Base-by-base conservation (phyloP, 495 filamentous ascomycete genomes). In the Xylaria castorea region DNA sequence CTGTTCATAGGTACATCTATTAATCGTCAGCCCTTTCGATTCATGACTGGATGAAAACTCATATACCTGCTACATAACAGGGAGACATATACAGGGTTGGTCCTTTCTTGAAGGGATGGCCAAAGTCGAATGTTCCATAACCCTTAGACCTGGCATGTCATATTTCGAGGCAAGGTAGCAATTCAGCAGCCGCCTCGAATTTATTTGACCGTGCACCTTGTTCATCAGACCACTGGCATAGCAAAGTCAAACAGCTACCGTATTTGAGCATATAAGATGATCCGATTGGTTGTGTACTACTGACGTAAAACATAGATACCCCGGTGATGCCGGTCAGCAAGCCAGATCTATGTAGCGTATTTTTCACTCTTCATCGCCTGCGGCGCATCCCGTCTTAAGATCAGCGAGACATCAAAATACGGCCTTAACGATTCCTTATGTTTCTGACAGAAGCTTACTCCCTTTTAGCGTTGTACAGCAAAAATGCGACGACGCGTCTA, bases 241-340 rank as follows among this genome's bases (percentile, higher is more conserved):
- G 46, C 46, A 67, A 38, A 67, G 46, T 46, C 25, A 53, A 67
- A 67, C 27, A 38, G 42, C 12, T 53, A 68, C 66, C 48, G 32
- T 68, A 30, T 68, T 32, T 2, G 0, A 42, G 11, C 22, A 1
- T 55, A 12, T 27, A 18, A 25, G 50, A 57, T 51, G 66, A 68
- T 68, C 30, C 66, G n/a, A 55, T 57, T 57, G 48, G 34, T 1
- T 32, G 50, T 57, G 40, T 36, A 53, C 44, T 9, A 25, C 42
- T 44, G 42, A 48, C 63, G 42, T 66, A 50, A 30, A 67, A 67
- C 64, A 40, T 65, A 8, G 30, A 50, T 20, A 46, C 40, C 63
- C 42, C 42, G 63, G 63, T 12, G 25, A 67, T 32, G n/a, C 64
- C 20, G 64, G 27, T 67, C 30, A 67, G 46, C 18, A 34, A 48